These are phyloP conservation scores for Dryas octopetala DNA, from an alignment of 306 rosid species.

Conservation along the genomic window DNA sequence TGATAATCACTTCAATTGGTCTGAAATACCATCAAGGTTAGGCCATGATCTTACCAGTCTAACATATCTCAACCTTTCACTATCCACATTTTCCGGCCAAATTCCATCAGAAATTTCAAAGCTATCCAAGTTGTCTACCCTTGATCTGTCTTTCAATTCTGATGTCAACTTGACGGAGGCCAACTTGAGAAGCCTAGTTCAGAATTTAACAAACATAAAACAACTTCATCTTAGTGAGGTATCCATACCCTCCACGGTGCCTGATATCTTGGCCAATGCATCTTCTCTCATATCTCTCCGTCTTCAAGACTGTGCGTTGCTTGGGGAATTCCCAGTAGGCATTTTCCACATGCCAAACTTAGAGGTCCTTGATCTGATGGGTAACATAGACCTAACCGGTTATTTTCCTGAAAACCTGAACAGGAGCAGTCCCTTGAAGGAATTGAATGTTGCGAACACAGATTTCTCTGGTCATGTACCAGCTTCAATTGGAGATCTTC, in stretches of 20 bases:
- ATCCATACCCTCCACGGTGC: conserved; percentile 14
- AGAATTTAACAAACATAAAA: conserved; percentile 15
- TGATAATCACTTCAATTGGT: conserved; percentile 26
- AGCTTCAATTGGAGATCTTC: conserved; percentile 22
- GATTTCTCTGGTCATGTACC: not conserved
- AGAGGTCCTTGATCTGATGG: not conserved
- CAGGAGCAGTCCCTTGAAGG: not conserved
- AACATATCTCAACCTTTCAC: conserved; percentile 19
- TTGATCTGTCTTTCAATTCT: not conserved
- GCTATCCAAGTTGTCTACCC: conserved; percentile 7
- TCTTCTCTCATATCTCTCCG: conserved; percentile 10
- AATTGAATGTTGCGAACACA: not conserved
- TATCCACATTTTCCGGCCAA: not conserved
- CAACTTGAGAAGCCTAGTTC: not conserved
- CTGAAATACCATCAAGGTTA: conserved; percentile 23
- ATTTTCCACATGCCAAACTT: conserved; percentile 25
- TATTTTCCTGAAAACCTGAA: conserved; percentile 33
- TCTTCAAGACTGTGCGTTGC: fast-evolving
- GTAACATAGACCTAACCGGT: conserved; percentile 22
- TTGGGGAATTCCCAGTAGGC: conserved; percentile 5
- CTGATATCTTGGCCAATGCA: conserved; percentile 18
- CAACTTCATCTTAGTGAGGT: not conserved
- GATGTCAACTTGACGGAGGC: not conserved
- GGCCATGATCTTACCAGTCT: conserved; percentile 11
- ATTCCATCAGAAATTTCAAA: conserved; percentile 26